Base-by-base conservation (phyloP, 306 rosid species). In the Quercus gilva region DNA sequence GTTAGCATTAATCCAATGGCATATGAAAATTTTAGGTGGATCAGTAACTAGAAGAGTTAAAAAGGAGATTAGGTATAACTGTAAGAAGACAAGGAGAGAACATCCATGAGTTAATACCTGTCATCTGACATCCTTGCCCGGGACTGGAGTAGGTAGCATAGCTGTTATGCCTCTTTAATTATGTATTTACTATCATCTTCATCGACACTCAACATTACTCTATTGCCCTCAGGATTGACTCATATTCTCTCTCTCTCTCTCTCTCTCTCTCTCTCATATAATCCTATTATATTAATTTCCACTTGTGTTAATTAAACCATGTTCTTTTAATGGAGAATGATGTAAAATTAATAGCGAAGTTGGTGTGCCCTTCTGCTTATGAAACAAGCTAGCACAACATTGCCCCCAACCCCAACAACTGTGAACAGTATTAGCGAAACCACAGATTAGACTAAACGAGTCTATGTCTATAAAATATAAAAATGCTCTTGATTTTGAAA, bases 71-170 rank as follows among this genome's bases (percentile, higher is more conserved):
- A 21, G 82, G 81, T 80, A 31, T 5, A 49, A 49, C 78, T 80
- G 45, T 3, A 71, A 74, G 15, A 35, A 57, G 81, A 83, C 87
- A 77, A 80, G 20, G 78, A 52, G 71, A 74, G 25, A 65, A 4
- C 17, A 41, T 61, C 72, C 21, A 4, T 1, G 74, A 25, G 52
- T 64, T 76, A 81, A 67, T 81, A 8, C 58, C 13, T 68, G 21
- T 33, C 56, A 9, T 18, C 78, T 79, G 83, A 77, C 82, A 78
- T 68, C 56, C 57, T 65, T 0, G 11, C 10, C 10, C 18, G n/a
- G 79, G 75, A 35, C 41, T 35, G 41, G 41, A 75, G 91, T 80
- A 59, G 88, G 88, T 85, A 53, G 65, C 82, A 55, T 19, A 23
- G 81, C 78, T 77, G 80, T 82, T 68, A 84, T 56, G 49, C 35